These are phyloP conservation scores for Diplodia scrobiculata DNA, from an alignment of 2,329 filamentous ascomycete species.

Conservation along the genomic window DNA sequence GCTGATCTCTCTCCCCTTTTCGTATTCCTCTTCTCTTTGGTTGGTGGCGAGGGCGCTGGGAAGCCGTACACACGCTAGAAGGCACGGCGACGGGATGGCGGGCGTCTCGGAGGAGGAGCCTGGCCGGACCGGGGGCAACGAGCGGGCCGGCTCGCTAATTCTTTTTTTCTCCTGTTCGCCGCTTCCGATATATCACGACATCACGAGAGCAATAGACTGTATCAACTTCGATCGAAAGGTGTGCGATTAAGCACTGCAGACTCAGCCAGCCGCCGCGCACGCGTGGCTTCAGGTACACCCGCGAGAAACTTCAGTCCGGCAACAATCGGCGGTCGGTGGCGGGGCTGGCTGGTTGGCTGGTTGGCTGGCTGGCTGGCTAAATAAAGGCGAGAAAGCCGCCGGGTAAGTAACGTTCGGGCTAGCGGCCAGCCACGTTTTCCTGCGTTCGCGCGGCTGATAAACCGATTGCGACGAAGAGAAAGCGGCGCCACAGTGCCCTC, in stretches of 20 bases:
- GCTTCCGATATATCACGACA: neutral
- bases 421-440: too few relatives aligned
- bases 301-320: neutral
- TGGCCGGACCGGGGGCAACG: neutral
- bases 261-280: conserved; percentile 16
- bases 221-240: neutral
- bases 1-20: conserved; percentile 32
- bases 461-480: too few relatives aligned
- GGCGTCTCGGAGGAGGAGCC: neutral
- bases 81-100: neutral
- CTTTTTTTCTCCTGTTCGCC: neutral
- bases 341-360: too few relatives aligned
- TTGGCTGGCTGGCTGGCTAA: too few relatives aligned
- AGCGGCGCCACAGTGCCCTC: too few relatives aligned
- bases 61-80: too few relatives aligned
- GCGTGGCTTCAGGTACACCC: conserved; percentile 23
- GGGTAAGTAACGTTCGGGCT: neutral
- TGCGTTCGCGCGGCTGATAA: too few relatives aligned
- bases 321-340: conserved; percentile 1
- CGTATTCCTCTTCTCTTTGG: too few relatives aligned
- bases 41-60: too few relatives aligned
- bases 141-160: conserved; percentile 8
- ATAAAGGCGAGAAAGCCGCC: neutral
- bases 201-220: conserved; percentile 11
- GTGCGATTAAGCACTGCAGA: conserved; percentile 17